A percentile compares a stretch with the other conserved stretches of the same genome.
phyloP scores from a whole-genome alignment of 495 filamentous ascomycete species.

The Collariella sp. region DNA sequence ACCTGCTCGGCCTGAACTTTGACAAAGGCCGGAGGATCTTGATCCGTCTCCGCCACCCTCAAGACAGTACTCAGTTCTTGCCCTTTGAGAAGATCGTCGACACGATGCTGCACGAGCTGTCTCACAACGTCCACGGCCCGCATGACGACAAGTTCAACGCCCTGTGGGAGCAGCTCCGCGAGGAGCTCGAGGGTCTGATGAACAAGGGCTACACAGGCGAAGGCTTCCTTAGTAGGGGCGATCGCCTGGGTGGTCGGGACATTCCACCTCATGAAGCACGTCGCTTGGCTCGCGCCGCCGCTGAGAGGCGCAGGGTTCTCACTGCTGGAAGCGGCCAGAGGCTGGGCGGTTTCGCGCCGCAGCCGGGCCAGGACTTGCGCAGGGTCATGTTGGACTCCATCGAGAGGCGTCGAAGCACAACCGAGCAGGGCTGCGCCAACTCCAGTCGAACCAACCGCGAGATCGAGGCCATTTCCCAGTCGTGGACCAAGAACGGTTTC shows the following conservation, averaged over 20 bases:
- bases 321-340: slow-evolving; percentile 59
- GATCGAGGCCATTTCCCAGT: slow-evolving; percentile 52
- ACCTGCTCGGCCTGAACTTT: slow-evolving; percentile 73
- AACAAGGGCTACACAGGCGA: slow-evolving; percentile 87
- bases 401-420: slow-evolving; percentile 52
- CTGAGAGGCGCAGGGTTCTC: slow-evolving; percentile 58
- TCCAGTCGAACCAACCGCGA: slow-evolving; percentile 51
- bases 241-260: slow-evolving; percentile 50
- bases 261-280: slow-evolving; percentile 69
- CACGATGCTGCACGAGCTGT: slow-evolving; percentile 94
- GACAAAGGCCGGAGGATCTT: slow-evolving; percentile 71
- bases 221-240: slow-evolving; percentile 72
- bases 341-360: slow-evolving; percentile 56
- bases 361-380: slow-evolving; percentile 62
- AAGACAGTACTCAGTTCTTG: slow-evolving; percentile 69
- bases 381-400: slow-evolving; percentile 66
- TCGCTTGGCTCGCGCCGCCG: slow-evolving; percentile 63
- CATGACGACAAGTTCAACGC: slow-evolving; percentile 78
- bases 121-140: slow-evolving; percentile 76
- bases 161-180: slow-evolving; percentile 79
- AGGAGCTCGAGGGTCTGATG: slow-evolving; percentile 67
- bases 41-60: slow-evolving; percentile 70
- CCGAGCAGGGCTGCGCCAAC: slow-evolving; percentile 63
- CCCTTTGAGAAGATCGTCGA: slow-evolving; percentile 71
- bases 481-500: slow-evolving; percentile 66